Evolutionary conservation across 345 rosid species (phyloP).

Genomic region (Erucastrum elatum): DNA sequence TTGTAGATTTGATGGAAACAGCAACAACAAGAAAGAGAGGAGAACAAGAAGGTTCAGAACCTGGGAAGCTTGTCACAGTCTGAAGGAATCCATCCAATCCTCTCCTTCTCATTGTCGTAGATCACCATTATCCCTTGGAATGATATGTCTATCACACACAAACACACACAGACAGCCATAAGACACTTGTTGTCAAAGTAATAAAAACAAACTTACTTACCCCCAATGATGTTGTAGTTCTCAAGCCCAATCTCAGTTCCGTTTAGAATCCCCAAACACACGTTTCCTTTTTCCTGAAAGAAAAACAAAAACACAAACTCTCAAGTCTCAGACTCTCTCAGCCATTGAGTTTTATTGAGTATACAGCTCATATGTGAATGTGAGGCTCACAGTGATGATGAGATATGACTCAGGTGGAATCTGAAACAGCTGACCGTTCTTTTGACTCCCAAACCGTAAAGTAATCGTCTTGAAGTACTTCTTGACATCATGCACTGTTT

Average conservation of each 20-base stretch:
- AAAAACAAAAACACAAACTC: not conserved
- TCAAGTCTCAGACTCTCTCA: not conserved
- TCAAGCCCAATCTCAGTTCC: conserved; percentile 61
- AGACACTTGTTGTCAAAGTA: conserved; percentile 14
- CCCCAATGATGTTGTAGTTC: conserved; percentile 61
- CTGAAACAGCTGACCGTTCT: conserved; percentile 52
- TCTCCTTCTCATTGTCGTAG: conserved; percentile 76
- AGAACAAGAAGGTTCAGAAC: conserved; percentile 47
- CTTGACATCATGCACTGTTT: conserved; percentile 52
- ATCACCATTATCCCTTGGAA: conserved; percentile 67
- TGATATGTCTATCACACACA: conserved; percentile 50
- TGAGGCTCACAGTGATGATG: conserved; percentile 63
- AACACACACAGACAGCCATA: conserved; percentile 14
- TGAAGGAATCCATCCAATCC: conserved; percentile 66
- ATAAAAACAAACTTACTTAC: conserved; percentile 38
- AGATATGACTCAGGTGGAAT: conserved; percentile 75
- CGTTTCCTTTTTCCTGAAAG: conserved; percentile 65
- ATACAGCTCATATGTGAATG: not conserved
- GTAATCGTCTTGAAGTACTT: conserved; percentile 59
- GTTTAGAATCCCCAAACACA: conserved; percentile 79
- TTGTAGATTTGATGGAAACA: conserved; percentile 4
- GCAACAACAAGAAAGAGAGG: conserved; percentile 22
- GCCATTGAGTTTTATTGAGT: not conserved
- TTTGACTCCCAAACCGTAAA: conserved; percentile 50
- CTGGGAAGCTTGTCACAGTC: conserved; percentile 60